Percentiles rank a stretch among this genome's conserved stretches.
Evolutionary conservation across 306 rosid genomes (phyloP).

Genomic region (Lathyrus oleraceus): DNA sequence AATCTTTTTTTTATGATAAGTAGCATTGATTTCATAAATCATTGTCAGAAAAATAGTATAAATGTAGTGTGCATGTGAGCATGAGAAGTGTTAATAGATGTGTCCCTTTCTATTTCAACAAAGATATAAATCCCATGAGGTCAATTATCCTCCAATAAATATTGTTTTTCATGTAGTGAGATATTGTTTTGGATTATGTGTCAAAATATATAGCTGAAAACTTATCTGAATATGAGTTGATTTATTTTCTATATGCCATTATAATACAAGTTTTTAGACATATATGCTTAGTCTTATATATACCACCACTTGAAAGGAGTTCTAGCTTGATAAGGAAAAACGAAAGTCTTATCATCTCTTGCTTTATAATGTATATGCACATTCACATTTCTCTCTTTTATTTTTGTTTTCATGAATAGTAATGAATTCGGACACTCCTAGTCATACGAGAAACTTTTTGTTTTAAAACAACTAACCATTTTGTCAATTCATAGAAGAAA

Average conservation of each 20-base stretch:
- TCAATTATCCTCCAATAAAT: neutral
- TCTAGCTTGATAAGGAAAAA: neutral
- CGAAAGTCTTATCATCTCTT: neutral
- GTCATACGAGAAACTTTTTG: too few species aligned
- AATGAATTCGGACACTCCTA: too few species aligned
- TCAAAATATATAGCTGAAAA: neutral
- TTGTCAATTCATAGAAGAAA: too few species aligned
- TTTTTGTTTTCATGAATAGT: too few species aligned
- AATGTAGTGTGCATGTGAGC: neutral
- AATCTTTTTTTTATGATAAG: too few species aligned
- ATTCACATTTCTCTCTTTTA: too few species aligned
- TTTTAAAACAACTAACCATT: too few species aligned
- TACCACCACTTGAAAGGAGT: neutral
- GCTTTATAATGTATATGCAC: neutral
- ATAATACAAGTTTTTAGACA: neutral
- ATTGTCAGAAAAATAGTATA: neutral
- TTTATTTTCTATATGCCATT: neutral
- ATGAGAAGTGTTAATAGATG: neutral
- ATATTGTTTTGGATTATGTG: neutral
- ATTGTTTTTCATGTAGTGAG: neutral
- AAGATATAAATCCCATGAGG: constrained; percentile 6
- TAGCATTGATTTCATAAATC: constrained; percentile 14
- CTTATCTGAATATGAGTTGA: neutral
- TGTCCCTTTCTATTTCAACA: neutral
- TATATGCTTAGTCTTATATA: neutral